These are phyloP conservation scores for Sporisorium exsertum DNA, from an alignment of 1,284 basidiomycete genomes.

Conservation along the genomic window DNA sequence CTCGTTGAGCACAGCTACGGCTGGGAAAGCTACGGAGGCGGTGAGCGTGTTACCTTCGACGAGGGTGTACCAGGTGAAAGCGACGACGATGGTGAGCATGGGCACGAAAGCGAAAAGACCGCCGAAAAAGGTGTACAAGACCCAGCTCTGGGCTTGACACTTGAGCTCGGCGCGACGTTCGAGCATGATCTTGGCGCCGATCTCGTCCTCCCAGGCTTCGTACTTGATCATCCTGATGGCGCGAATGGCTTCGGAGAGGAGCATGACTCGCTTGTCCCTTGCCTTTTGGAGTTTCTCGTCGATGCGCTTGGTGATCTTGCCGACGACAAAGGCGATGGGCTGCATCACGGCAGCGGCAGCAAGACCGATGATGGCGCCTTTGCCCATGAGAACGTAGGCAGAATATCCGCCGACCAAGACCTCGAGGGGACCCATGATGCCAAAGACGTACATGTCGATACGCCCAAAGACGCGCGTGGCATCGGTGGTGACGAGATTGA, in stretches of 20 bases:
- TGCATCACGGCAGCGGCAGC: constrained; percentile 31
- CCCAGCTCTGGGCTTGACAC: constrained; percentile 35
- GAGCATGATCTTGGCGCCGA: constrained; percentile 30
- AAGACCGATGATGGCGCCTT: constrained; percentile 42
- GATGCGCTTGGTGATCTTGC: constrained; percentile 24
- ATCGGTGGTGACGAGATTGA: constrained; percentile 49
- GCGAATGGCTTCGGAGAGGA: constrained; percentile 46
- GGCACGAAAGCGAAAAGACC: constrained; percentile 39
- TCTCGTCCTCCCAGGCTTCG: constrained; percentile 49
- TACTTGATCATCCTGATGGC: constrained; percentile 58
- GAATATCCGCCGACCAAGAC: constrained; percentile 36
- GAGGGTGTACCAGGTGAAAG: constrained; percentile 45
- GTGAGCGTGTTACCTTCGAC: constrained; percentile 39
- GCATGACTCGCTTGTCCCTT: constrained; percentile 39
- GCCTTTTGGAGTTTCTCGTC: constrained; percentile 42
- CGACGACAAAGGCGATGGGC: constrained; percentile 33
- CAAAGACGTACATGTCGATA: constrained; percentile 35
- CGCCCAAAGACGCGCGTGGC: constrained; percentile 23
- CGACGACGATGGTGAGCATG: constrained; percentile 40
- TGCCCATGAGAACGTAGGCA: constrained; percentile 35
- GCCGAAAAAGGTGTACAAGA: constrained; percentile 31
- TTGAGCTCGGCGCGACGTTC: constrained; percentile 28
- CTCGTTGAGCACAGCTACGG: constrained; percentile 43
- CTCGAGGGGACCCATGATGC: constrained; percentile 44
- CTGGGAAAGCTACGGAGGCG: constrained; percentile 42